Percentiles rank a stretch among this genome's conserved stretches.
These are phyloP conservation scores for Trichocladium antarcticum DNA, from an alignment of 495 filamentous ascomycete species.

Conservation along the genomic window DNA sequence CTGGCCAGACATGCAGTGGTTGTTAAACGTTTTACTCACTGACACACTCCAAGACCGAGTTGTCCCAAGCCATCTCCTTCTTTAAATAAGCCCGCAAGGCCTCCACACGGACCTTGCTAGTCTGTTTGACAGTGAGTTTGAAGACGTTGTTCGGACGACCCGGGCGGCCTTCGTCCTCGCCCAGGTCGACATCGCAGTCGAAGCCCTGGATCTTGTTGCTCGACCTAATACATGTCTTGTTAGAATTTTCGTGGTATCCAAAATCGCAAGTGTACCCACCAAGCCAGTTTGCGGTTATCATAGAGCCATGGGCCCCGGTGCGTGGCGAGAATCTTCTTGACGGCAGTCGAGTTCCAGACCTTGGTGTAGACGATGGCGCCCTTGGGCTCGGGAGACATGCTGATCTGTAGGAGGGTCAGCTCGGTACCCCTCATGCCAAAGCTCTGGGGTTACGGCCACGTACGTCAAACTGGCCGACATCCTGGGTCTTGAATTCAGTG, in stretches of 20 bases:
- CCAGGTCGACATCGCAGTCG: constrained; percentile 52
- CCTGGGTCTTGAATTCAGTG: constrained; percentile 31
- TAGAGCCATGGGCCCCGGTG: constrained; percentile 48
- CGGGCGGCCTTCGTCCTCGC: constrained; percentile 41
- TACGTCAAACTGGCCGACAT: constrained; percentile 80
- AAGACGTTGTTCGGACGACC: constrained; percentile 39
- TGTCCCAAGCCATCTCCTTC: constrained; percentile 46
- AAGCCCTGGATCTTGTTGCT: constrained; percentile 31
- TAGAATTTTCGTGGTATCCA: no score
- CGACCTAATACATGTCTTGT: constrained; percentile 23
- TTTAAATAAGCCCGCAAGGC: constrained; percentile 55
- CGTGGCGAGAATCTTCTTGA: constrained; percentile 42
- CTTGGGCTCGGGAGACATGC: constrained; percentile 54
- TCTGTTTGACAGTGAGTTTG: constrained; percentile 46
- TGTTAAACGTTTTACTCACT: constrained; percentile 40
- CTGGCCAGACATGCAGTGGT: background rate
- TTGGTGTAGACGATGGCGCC: constrained; percentile 49
- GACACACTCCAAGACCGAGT: constrained; percentile 60
- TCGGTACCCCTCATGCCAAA: background rate
- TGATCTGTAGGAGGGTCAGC: constrained; percentile 39
- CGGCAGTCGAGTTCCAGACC: constrained; percentile 54
- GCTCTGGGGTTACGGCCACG: no score
- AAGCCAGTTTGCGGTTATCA: constrained; percentile 69
- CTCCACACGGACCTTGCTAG: constrained; percentile 50
- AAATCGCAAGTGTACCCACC: no score